Evolutionary conservation across 495 filamentous ascomycete genomes (phyloP), one percentile per base, ranked within the genome.

Genomic region (Letharia columbiana): DNA sequence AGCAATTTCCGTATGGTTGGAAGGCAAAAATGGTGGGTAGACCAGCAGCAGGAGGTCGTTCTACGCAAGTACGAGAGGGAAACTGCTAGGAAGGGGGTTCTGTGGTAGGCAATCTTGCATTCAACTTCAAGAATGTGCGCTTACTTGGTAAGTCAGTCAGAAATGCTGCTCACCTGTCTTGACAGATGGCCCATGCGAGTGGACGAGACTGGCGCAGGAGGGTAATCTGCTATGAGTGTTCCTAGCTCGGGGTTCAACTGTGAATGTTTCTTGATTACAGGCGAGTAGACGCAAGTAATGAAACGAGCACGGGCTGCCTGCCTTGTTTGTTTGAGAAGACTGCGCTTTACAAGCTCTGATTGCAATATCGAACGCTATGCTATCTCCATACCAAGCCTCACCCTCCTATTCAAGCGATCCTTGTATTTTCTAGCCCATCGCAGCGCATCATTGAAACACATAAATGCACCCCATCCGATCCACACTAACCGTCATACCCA

Each of bases 401-500:
- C 5, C 40, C n/a, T 60, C 20, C 8, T 45, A 4, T 40, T 5
- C 6, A 59, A 57, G 31, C 18, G 6, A 37, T 4, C 33, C n/a
- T 40, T 44, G 10, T 15, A 28, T 11, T 44, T 44, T 54, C 44
- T 18, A 28, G 33, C 13, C 13, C 31, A 20, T 42, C 28, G 17
- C 37, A 61, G 42, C 15, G 45, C 5, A 61, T 79, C 73, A 93
- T 70, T 87, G 86, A 77, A 95, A 96, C 45, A 98, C 86, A 80
- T 94, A 96, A 59, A 98, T 85, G 73, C 93, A 87, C 6, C 95
- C 95, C n/a, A 87, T 87, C 69, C 93, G 82, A 78, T 99, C 95
- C 60, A 87, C 93, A 70, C 88, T 92, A 39, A 98, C 81, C 50
- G 89, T 85, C 92, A 98, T 96, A 12, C 91, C 87, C 75, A 95